These are phyloP conservation scores for Boletellus sp. DNA, from an alignment of 1,284 basidiomycete genomes.

Conservation along the genomic window DNA sequence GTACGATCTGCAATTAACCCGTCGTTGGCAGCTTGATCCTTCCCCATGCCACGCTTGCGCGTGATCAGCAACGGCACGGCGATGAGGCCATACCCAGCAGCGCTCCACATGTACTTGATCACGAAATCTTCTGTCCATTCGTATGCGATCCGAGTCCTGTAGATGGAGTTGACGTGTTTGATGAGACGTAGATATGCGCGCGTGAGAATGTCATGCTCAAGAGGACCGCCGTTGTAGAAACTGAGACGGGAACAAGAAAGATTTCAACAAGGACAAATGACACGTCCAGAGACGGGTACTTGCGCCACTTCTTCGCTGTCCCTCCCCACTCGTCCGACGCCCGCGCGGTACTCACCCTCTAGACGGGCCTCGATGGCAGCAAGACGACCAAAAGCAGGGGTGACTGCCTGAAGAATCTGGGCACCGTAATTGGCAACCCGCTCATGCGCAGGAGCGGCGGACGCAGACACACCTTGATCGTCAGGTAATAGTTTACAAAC, in stretches of 20 bases:
- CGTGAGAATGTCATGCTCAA: slow-evolving; percentile 83
- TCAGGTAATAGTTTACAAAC: slow-evolving; percentile 83
- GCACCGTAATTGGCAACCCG: background rate
- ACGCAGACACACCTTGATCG: slow-evolving; percentile 44
- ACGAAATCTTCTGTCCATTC: slow-evolving; percentile 93
- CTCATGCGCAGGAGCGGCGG: background rate
- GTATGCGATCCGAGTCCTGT: slow-evolving; percentile 85
- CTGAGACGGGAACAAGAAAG: slow-evolving; percentile 34
- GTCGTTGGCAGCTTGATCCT: slow-evolving; percentile 16
- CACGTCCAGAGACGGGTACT: slow-evolving; percentile 30
- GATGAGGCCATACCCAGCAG: slow-evolving; percentile 84
- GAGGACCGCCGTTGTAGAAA: slow-evolving; percentile 88
- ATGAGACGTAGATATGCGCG: slow-evolving; percentile 79
- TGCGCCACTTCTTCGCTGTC: slow-evolving; percentile 94
- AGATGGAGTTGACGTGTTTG: slow-evolving; percentile 88
- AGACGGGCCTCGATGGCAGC: slow-evolving; percentile 86
- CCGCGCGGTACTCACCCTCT: slow-evolving; percentile 89
- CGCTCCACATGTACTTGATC: slow-evolving; percentile 93
- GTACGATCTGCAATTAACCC: slow-evolving; percentile 54
- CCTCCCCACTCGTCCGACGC: slow-evolving; percentile 83
- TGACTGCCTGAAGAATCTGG: slow-evolving; percentile 80
- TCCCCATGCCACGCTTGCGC: slow-evolving; percentile 23
- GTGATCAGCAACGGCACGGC: slow-evolving; percentile 83
- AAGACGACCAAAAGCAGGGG: slow-evolving; percentile 91
- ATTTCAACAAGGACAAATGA: background rate